These are phyloP conservation scores for Amanita jacksonii DNA, from an alignment of 768 basidiomycete species.

Conservation along the genomic window DNA sequence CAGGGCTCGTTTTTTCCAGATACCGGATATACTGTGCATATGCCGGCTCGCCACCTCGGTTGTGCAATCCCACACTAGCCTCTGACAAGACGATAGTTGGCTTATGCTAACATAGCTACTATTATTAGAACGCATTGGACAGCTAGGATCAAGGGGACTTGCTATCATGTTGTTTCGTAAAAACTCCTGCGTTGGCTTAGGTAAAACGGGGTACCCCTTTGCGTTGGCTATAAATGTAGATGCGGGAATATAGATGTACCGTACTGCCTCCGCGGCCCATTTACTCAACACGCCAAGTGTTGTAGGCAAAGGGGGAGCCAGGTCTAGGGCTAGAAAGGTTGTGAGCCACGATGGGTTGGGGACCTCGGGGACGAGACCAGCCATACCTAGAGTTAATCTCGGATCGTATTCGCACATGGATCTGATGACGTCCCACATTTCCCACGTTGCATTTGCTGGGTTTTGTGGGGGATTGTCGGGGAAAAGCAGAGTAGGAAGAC, in stretches of 20 bases:
- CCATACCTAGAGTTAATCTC: conserved; percentile 59
- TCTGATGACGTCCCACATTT: conserved; percentile 96
- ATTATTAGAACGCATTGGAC: conserved; percentile 10
- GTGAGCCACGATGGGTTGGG: conserved; percentile 4
- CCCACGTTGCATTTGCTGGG: conserved; percentile 70
- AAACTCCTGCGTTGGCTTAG: conserved; percentile 88
- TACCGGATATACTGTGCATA: conserved; percentile 87
- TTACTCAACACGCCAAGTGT: conserved; percentile 67
- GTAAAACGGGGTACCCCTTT: conserved; percentile 94
- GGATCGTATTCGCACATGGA: conserved; percentile 80
- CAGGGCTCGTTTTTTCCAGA: conserved; percentile 68
- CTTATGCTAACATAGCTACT: conserved; percentile 48
- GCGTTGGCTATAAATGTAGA: conserved; percentile 90
- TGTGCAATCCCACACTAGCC: conserved; percentile 55
- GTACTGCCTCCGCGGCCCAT: conserved; percentile 93
- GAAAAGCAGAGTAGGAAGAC: conserved; percentile 28
- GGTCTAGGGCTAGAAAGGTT: conserved; percentile 66
- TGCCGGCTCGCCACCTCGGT: conserved; percentile 72
- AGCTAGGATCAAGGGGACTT: conserved; percentile 20
- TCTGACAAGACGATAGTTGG: conserved; percentile 80
- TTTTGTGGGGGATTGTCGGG: conserved; percentile 22
- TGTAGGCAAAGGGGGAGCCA: conserved; percentile 80
- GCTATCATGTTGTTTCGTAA: conserved; percentile 85
- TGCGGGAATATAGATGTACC: conserved; percentile 80
- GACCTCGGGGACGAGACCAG: conserved; percentile 15